Evolutionary conservation across 2,329 filamentous ascomycete species (phyloP).

Genomic region (Trichoderma asperellum): DNA sequence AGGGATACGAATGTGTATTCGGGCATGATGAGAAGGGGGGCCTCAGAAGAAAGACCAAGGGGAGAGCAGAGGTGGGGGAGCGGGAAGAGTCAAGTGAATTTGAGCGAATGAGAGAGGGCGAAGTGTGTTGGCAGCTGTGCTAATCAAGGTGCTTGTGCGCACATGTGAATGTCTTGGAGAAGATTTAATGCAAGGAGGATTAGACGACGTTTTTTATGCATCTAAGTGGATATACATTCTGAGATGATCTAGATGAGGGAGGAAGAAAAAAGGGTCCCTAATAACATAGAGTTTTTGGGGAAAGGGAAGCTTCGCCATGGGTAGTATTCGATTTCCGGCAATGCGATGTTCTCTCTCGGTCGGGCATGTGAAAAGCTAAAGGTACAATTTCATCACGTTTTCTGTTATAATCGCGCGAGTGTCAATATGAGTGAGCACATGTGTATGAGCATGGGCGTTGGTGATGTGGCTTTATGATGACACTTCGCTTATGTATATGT

Average conservation of each 20-base stretch:
- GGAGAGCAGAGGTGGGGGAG: not conserved
- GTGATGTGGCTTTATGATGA: not conserved
- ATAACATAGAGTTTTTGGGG: not conserved
- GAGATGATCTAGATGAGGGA: not conserved
- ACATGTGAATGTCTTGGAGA: slow-evolving; percentile 6
- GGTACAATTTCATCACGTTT: not conserved
- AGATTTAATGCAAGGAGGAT: not conserved
- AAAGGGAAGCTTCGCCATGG: not conserved
- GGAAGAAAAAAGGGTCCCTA: not conserved
- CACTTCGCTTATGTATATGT: not conserved
- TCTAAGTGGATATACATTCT: not conserved
- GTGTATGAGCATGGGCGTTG: not conserved
- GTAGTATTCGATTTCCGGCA: not conserved
- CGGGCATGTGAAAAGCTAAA: not conserved
- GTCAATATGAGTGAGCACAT: not conserved
- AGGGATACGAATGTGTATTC: not conserved
- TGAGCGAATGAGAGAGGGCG: slow-evolving; percentile 4
- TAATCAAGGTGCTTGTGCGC: slow-evolving; percentile 8
- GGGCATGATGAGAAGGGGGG: not conserved
- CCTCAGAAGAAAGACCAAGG: not conserved
- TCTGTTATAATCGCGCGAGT: not conserved
- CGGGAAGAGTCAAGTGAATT: not conserved
- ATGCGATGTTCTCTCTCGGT: not conserved
- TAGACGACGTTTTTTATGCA: not conserved
- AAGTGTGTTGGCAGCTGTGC: slow-evolving; percentile 17